Percentiles rank a stretch among this genome's conserved stretches.
phyloP scores from a whole-genome alignment of 106 monocot genomes.

The Chionographis japonica region DNA sequence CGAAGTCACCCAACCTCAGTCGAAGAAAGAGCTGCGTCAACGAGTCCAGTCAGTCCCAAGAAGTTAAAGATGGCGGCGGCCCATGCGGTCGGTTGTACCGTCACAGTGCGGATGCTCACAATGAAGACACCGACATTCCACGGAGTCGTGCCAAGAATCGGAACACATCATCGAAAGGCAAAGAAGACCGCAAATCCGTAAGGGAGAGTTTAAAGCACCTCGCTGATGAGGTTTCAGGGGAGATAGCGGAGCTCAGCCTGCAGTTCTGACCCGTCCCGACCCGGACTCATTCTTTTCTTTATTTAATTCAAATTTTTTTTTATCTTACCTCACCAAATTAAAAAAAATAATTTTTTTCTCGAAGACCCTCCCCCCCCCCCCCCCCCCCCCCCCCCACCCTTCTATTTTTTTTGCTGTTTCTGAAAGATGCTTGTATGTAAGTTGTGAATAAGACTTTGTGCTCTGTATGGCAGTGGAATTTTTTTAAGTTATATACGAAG shows the following conservation, averaged over 20 bases:
- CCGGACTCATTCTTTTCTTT: no score
- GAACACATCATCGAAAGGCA: no score
- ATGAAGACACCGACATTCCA: no score
- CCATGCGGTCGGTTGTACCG: no score
- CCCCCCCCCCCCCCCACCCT: no score
- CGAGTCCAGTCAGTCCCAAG: neutral
- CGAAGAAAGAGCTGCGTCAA: slow-evolving; percentile 78
- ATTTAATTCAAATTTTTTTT: no score
- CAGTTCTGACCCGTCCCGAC: neutral
- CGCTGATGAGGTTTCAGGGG: neutral
- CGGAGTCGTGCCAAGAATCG: no score
- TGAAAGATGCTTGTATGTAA: neutral
- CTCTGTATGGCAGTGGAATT: slow-evolving; percentile 7
- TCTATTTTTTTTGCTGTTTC: neutral
- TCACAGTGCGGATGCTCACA: no score
- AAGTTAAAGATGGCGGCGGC: neutral
- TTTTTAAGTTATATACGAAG: slow-evolving; percentile 8
- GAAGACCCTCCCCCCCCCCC: no score
- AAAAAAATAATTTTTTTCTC: no score
- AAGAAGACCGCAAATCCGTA: neutral
- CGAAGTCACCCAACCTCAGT: slow-evolving; percentile 63
- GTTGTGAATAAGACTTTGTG: neutral
- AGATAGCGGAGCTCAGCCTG: neutral
- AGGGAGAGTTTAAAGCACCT: slow-evolving; percentile 4
- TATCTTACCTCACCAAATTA: no score